These are phyloP conservation scores for Arthrinium puccinioides DNA, from an alignment of 2,329 filamentous ascomycete genomes.

Conservation along the genomic window DNA sequence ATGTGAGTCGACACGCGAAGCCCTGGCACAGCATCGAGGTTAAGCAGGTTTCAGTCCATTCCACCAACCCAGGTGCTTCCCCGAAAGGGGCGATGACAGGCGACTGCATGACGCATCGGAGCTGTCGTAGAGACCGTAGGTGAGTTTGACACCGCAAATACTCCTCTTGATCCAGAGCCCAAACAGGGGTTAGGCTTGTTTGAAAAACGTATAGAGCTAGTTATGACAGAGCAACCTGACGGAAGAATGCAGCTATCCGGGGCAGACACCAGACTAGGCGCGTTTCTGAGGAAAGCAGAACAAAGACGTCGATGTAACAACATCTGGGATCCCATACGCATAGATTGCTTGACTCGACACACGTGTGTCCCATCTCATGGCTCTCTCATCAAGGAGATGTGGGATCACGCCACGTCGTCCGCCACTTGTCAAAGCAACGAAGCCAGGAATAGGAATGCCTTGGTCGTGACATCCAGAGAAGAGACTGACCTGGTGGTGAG, in stretches of 20 bases:
- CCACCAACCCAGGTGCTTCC: constrained; percentile 25
- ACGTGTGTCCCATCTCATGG: constrained; percentile 38
- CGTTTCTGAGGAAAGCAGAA: constrained; percentile 31
- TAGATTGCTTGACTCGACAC: constrained; percentile 47
- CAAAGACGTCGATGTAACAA: constrained; percentile 35
- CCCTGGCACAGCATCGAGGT: constrained; percentile 26
- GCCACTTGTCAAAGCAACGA: constrained; percentile 12
- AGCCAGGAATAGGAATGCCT: constrained; percentile 13
- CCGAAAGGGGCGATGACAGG: constrained; percentile 31
- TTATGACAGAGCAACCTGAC: constrained; percentile 32
- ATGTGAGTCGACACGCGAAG: constrained; percentile 18
- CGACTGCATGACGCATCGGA: constrained; percentile 30
- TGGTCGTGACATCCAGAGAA: constrained; percentile 24
- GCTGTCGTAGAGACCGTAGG: constrained; percentile 26
- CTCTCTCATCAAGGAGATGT: constrained; percentile 14
- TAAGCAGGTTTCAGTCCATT: constrained; percentile 31
- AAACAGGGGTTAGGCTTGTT: constrained; percentile 34
- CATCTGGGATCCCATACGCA: constrained; percentile 26
- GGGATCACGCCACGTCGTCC: constrained; percentile 8
- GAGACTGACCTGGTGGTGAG: constrained; percentile 21
- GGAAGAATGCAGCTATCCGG: constrained; percentile 42
- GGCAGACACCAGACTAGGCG: constrained; percentile 27
- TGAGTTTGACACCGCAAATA: constrained; percentile 37
- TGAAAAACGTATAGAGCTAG: constrained; percentile 23
- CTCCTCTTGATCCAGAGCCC: constrained; percentile 24